These are phyloP conservation scores for Sporothrix mexicana DNA, from an alignment of 2,329 filamentous ascomycete species.

Conservation along the genomic window DNA sequence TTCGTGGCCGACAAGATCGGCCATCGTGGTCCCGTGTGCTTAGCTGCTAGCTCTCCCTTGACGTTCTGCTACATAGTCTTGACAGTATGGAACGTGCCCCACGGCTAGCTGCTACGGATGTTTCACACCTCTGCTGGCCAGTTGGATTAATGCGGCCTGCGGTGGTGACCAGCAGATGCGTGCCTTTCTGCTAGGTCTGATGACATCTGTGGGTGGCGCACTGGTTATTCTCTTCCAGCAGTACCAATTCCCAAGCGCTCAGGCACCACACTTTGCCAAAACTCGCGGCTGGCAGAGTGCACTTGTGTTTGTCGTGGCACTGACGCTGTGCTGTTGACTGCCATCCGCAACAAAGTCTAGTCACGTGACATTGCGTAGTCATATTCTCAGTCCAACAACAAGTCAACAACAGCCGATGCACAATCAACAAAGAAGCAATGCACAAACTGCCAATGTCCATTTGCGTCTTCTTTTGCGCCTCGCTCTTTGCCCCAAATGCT, in stretches of 20 bases:
- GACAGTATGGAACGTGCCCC: slow-evolving; percentile 48
- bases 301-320: slow-evolving; percentile 43
- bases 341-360: slow-evolving; percentile 33
- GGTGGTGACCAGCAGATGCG: slow-evolving; percentile 52
- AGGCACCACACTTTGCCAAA: slow-evolving; percentile 46
- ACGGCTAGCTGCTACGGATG: slow-evolving; percentile 50
- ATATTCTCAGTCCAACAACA: slow-evolving; percentile 21
- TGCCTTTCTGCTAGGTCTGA: slow-evolving; percentile 49
- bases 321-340: slow-evolving; percentile 48
- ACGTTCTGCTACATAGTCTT: slow-evolving; percentile 48
- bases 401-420: neutral
- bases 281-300: slow-evolving; percentile 48
- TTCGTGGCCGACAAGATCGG: slow-evolving; percentile 45
- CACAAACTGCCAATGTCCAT: neutral
- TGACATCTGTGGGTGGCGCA: slow-evolving; percentile 47
- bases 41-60: slow-evolving; percentile 46
- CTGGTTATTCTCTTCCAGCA: slow-evolving; percentile 50
- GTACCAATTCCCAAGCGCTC: slow-evolving; percentile 46
- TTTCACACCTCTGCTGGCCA: slow-evolving; percentile 50
- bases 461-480: neutral
- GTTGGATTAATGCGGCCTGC: slow-evolving; percentile 50
- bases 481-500: neutral
- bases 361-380: neutral
- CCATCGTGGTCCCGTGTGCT: slow-evolving; percentile 46
- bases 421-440: neutral